Evolutionary conservation across 2,329 filamentous ascomycete species (phyloP).

Genomic region (Chaetomiaceae sp.): DNA sequence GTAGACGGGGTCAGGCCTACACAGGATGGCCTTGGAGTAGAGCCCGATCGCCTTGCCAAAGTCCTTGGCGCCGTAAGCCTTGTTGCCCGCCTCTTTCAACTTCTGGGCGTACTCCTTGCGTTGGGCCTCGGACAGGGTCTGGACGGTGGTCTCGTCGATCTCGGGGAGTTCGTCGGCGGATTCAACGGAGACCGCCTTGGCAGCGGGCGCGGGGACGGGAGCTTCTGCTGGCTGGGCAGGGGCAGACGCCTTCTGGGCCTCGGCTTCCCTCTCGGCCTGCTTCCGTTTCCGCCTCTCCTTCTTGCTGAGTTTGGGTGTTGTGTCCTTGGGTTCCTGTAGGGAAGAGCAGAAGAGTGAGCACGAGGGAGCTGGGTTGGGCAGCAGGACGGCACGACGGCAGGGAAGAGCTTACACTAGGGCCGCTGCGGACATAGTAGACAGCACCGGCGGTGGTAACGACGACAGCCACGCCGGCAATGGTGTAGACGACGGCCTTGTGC

Average conservation of each 20-base stretch:
- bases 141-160: conserved; percentile 53
- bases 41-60: conserved; percentile 91
- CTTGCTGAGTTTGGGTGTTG: conserved; percentile 72
- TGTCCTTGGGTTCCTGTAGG: conserved; percentile 44
- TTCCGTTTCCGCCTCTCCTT: conserved; percentile 87
- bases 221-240: conserved; percentile 29
- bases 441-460: conserved; percentile 88
- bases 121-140: conserved; percentile 54
- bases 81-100: conserved; percentile 93
- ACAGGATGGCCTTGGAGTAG: conserved; percentile 92
- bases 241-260: conserved; percentile 36
- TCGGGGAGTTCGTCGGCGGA: conserved; percentile 66
- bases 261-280: conserved; percentile 62
- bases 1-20: conserved; percentile 96
- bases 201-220: conserved; percentile 36
- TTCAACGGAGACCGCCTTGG: conserved; percentile 51
- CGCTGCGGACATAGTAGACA: conserved; percentile 77
- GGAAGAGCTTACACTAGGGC: conserved; percentile 44
- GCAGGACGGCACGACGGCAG: background rate
- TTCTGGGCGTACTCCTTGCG: conserved; percentile 83
- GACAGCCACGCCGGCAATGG: conserved; percentile 88
- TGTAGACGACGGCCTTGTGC: conserved; percentile 93
- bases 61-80: conserved; percentile 89
- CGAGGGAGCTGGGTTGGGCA: too few relatives aligned
- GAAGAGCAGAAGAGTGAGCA: too few relatives aligned